Base-by-base conservation (phyloP, 2,329 filamentous ascomycete genomes). In the Diplodia scrobiculata region DNA sequence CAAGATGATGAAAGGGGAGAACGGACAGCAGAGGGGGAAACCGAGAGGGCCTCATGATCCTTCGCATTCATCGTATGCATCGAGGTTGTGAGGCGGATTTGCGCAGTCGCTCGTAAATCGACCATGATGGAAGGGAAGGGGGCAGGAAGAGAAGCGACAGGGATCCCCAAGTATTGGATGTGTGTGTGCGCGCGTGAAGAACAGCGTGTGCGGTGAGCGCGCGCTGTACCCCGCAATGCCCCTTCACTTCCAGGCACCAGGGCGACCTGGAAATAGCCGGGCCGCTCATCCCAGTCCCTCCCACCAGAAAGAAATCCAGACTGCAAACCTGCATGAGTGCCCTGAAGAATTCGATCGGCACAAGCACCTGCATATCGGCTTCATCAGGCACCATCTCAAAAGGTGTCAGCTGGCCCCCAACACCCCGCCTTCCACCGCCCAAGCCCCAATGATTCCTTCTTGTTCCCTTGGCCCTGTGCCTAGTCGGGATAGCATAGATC, bases 211-310 rank as follows among this genome's bases (percentile, higher is more conserved):
- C 58, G 38, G 58, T 47, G 58, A 45, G 58, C 45, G 55, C 58
- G 45, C 58, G 45, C 41, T 50, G 58, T 62, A 62, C 58, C 58
- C 58, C 58, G 58, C 58, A 62, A 62, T 62, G n/a, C 29, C 58
- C 45, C 21, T 60, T 47, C 27, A 27, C 55, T 14, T 62, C 48
- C 48, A 45, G 41, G 58, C 27, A 62, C 58, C 58, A 50, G 41
- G 25, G 55, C 38, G 10, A 27, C 29, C 19, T 60, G 38, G 58
- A 62, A 62, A 62, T 62, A 62, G 58, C 58, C 58, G 58, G 58
- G n/a, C n/a, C 21, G 17, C 55, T 13, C 25, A 47, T 41, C 13
- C 54, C 32, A 58, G n/a, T 34, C 27, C 38, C 21, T 41, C 25
- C 38, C 25, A 19, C 25, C 38, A 36, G 36, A 48, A 60, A 19